These are phyloP conservation scores for Solanum neorickii DNA, from an alignment of 257 asterid genomes.

Conservation along the genomic window DNA sequence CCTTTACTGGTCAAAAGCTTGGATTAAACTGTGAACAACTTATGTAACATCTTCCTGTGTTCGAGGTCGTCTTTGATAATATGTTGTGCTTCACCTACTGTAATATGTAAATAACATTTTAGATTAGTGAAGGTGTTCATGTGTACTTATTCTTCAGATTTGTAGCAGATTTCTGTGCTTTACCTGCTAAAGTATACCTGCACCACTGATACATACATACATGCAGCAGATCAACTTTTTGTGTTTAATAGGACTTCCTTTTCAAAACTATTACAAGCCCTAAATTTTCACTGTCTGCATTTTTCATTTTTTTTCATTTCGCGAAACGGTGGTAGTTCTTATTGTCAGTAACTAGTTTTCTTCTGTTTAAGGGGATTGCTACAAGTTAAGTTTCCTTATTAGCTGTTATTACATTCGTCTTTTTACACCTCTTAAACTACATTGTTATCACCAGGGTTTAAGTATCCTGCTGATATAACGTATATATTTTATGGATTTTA, in stretches of 20 bases:
- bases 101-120: neutral
- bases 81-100: neutral
- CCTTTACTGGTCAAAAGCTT: neutral
- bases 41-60: neutral
- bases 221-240: neutral
- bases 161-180: neutral
- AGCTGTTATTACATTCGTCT: neutral
- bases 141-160: neutral
- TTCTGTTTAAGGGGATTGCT: neutral
- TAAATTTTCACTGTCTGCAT: neutral
- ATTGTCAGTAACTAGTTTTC: neutral
- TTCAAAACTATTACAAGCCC: neutral
- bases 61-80: neutral
- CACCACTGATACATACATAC: neutral
- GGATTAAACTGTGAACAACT: neutral
- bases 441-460: neutral
- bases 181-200: neutral
- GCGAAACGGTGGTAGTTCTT: neutral
- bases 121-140: neutral
- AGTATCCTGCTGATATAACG: neutral
- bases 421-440: neutral
- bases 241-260: neutral
- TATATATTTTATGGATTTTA: neutral
- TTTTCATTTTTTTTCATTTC: neutral
- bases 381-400: neutral